phyloP scores from a whole-genome alignment of 1,284 basidiomycete species.

The Malassezia furfur region DNA sequence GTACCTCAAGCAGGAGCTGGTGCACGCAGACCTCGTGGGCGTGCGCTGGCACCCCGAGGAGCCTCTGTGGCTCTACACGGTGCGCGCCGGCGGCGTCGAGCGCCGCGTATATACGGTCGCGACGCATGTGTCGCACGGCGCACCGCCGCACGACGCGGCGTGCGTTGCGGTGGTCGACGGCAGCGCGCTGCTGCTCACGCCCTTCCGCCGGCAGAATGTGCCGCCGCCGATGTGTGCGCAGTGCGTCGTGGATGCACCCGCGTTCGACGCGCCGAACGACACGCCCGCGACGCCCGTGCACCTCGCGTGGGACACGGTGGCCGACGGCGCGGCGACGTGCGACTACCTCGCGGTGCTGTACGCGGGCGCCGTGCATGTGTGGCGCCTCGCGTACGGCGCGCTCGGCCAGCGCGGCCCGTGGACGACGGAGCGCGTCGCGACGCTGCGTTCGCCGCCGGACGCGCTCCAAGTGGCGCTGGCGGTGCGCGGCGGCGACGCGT shows the following conservation, averaged over 20 bases:
- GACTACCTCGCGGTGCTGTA: conserved; percentile 64
- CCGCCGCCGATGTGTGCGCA: conserved; percentile 81
- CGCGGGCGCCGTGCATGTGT: conserved; percentile 56
- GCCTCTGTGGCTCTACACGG: conserved; percentile 60
- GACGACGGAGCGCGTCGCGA: background rate
- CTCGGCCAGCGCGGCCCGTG: conserved; percentile 7
- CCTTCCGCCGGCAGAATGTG: conserved; percentile 84
- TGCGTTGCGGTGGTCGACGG: conserved; percentile 86
- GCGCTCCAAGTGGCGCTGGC: conserved; percentile 29
- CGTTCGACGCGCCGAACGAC: background rate
- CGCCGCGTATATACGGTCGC: conserved; percentile 65
- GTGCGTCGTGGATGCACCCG: background rate
- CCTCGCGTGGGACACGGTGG: conserved; percentile 51
- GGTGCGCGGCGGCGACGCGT: conserved; percentile 14
- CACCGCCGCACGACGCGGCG: conserved; percentile 68
- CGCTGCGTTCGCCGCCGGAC: background rate
- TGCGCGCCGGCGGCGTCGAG: conserved; percentile 54
- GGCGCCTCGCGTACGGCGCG: conserved; percentile 50
- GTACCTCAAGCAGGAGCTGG: conserved; percentile 52
- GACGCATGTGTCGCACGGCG: conserved; percentile 58
- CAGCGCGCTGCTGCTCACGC: conserved; percentile 69
- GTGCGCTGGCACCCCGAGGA: conserved; percentile 82
- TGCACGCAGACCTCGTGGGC: conserved; percentile 8
- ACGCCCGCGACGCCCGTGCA: conserved; percentile 25
- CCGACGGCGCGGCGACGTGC: conserved; percentile 11